Conservation (phyloP, 495 filamentous ascomycete species). For the Neurospora sp. region DNA sequence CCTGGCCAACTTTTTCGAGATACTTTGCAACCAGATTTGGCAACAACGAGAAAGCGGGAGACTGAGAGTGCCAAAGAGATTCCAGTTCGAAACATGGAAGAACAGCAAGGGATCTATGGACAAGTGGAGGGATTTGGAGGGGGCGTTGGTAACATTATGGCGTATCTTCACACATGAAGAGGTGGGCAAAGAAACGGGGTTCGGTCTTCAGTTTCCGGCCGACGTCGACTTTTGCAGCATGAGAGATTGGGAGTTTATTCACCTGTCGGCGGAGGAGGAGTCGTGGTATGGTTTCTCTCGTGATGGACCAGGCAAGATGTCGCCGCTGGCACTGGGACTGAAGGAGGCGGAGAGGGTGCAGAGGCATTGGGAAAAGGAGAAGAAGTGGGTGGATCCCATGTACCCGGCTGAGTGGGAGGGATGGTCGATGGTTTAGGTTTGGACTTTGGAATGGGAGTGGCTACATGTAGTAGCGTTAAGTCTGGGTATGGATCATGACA, state of each 20-base stretch:
- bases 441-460: not conserved
- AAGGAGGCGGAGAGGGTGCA: not conserved
- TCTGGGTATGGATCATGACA: not conserved
- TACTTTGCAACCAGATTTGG: not conserved
- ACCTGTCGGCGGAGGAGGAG: not conserved
- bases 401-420: not conserved
- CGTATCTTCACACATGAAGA: not conserved
- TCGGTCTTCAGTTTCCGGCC: not conserved
- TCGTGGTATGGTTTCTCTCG: not conserved
- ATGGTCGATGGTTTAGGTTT: not conserved
- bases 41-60: not conserved
- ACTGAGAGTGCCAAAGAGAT: no score
- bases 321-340: not conserved
- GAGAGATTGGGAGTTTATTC: not conserved
- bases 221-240: not conserved
- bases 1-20: not conserved
- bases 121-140: not conserved
- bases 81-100: not conserved
- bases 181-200: not conserved
- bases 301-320: not conserved
- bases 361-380: not conserved
- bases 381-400: not conserved
- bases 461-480: not conserved
- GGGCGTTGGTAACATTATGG: not conserved
- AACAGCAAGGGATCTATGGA: not conserved